phyloP scores from a whole-genome alignment of 2,329 filamentous ascomycete genomes.

The Pseudopyricularia cyperi region DNA sequence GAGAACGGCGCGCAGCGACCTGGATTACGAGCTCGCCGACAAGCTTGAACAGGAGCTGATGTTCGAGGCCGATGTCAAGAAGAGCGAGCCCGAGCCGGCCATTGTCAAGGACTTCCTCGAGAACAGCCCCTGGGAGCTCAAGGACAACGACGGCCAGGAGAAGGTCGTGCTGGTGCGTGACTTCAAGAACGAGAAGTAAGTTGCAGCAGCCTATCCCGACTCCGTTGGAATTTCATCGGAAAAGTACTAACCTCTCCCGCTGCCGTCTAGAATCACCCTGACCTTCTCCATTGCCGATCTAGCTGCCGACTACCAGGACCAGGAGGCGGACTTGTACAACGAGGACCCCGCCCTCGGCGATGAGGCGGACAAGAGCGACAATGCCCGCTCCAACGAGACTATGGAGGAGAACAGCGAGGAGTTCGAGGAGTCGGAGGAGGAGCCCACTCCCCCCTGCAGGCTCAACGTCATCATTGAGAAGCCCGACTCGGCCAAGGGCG shows the following conservation, averaged over 20 bases:
- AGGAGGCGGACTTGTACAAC: constrained; percentile 26
- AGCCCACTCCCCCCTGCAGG: constrained; percentile 61
- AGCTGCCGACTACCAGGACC: constrained; percentile 48
- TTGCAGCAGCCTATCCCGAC: constrained; percentile 5
- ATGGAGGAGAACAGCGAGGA: constrained; percentile 42
- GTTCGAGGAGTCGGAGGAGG: constrained; percentile 32
- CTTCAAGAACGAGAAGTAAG: constrained; percentile 80
- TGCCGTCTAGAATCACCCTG: constrained; percentile 39
- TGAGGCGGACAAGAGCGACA: constrained; percentile 25
- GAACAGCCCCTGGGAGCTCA: constrained; percentile 70
- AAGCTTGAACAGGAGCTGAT: constrained; percentile 78
- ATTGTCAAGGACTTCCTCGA: constrained; percentile 81
- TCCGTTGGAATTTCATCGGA: background rate
- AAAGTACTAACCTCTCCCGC: too few relatives aligned
- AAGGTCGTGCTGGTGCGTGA: constrained; percentile 74
- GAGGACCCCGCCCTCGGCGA: constrained; percentile 42
- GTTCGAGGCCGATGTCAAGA: constrained; percentile 72
- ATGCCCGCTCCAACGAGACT: constrained; percentile 37
- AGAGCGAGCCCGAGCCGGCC: constrained; percentile 56
- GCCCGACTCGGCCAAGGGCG: constrained; percentile 36
- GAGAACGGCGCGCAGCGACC: constrained; percentile 26
- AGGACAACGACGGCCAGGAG: constrained; percentile 74
- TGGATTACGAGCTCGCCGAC: constrained; percentile 66
- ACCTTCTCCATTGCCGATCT: constrained; percentile 79
- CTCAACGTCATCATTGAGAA: constrained; percentile 85